Percentiles rank a stretch among this genome's conserved stretches.
Evolutionary conservation across 257 asterid genomes (phyloP).

Genomic region (Cinchona pubescens): DNA sequence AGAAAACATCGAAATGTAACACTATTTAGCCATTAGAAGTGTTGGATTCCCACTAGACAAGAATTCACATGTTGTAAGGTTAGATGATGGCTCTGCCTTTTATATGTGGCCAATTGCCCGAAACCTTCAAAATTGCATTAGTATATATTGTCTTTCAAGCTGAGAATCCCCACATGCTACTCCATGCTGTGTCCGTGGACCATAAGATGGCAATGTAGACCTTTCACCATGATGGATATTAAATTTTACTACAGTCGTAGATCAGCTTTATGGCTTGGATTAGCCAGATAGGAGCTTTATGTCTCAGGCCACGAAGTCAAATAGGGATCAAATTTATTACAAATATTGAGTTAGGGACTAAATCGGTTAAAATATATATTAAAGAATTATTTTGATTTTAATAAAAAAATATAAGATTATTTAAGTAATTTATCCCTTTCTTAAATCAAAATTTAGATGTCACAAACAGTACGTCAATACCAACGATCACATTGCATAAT

Average conservation of each 20-base stretch:
- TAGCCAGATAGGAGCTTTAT: not conserved
- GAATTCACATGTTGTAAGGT: conserved; percentile 28
- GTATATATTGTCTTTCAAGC: not conserved
- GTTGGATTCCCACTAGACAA: conserved; percentile 47
- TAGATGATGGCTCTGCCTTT: conserved; percentile 12
- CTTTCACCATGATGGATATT: not conserved
- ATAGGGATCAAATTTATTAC: too few relatives aligned
- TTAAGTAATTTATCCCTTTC: too few relatives aligned
- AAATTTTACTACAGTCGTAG: not conserved
- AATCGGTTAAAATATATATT: too few relatives aligned
- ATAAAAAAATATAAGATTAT: too few relatives aligned
- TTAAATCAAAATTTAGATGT: too few relatives aligned
- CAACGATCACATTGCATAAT: too few relatives aligned
- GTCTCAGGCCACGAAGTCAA: too few relatives aligned
- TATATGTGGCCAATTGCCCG: conserved; percentile 13
- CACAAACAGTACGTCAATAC: too few relatives aligned
- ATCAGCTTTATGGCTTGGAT: not conserved
- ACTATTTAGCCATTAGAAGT: conserved; percentile 32
- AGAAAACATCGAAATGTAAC: conserved; percentile 15
- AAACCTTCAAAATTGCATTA: conserved; percentile 8
- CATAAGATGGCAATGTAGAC: not conserved
- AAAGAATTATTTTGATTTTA: too few relatives aligned
- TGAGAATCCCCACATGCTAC: conserved; percentile 43
- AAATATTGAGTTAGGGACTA: too few relatives aligned
- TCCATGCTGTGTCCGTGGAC: conserved; percentile 22